phyloP scores from a whole-genome alignment of 208 protist genomes.

The Acanthamoeba triangularis region DNA sequence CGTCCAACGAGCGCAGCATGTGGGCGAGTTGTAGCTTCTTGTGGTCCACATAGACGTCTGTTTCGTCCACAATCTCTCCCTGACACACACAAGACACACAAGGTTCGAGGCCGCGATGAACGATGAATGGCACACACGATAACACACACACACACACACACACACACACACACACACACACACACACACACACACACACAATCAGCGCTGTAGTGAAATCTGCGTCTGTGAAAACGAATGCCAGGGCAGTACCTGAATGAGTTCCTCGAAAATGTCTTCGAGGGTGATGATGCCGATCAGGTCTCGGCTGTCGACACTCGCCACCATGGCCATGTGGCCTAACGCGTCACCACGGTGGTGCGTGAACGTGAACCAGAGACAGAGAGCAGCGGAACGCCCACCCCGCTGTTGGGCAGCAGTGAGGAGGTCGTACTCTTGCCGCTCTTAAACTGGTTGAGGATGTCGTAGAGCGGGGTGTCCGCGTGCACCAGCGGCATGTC shows the following conservation, averaged over 20 bases:
- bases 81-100: too few species aligned
- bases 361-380: too few species aligned
- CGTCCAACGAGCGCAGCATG: neutral
- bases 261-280: conserved; percentile 88
- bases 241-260: conserved; percentile 79
- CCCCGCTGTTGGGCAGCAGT: neutral
- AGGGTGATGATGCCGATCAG: conserved; percentile 85
- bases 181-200: too few species aligned
- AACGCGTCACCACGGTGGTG: too few species aligned
- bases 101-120: too few species aligned
- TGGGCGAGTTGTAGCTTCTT: conserved; percentile 35
- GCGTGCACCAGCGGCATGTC: conserved; percentile 56
- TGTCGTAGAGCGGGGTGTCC: conserved; percentile 67
- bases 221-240: too few species aligned
- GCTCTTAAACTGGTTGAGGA: conserved; percentile 83
- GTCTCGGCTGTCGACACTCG: neutral
- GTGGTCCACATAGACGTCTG: neutral
- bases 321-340: conserved; percentile 75
- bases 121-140: too few species aligned
- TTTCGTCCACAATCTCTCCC: conserved; percentile 30
- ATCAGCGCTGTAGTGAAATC: too few species aligned
- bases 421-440: conserved; percentile 63
- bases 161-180: too few species aligned
- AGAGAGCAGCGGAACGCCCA: too few species aligned
- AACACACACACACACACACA: too few species aligned